Conservation (phyloP, 495 filamentous ascomycete species). For the Bacidia rubella region DNA sequence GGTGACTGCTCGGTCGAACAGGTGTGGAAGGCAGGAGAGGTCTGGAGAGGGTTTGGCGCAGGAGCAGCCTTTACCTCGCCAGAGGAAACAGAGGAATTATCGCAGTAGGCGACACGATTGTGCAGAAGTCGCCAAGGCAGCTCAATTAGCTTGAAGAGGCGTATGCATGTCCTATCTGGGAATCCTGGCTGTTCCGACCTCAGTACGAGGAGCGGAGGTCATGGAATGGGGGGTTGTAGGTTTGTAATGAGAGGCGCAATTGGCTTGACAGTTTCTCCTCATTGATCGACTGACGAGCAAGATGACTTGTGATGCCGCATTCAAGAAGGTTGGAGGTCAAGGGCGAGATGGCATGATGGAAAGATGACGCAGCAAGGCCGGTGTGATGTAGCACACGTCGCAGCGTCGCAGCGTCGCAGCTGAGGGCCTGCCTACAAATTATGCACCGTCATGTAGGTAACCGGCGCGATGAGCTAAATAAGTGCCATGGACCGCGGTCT, state of each 20-base stretch:
- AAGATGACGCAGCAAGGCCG: neutral
- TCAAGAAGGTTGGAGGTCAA: neutral
- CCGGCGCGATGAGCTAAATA: neutral
- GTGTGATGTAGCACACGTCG: neutral
- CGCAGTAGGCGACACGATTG: neutral
- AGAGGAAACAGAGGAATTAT: neutral
- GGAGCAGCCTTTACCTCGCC: neutral
- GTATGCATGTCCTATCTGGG: conserved; percentile 5
- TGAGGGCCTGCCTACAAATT: neutral
- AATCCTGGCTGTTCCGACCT: neutral
- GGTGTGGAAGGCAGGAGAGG: too few species aligned
- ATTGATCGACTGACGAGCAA: too few species aligned
- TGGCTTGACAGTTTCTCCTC: too few species aligned
- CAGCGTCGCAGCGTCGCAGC: neutral
- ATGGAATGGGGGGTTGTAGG: neutral
- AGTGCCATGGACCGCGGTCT: neutral
- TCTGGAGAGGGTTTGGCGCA: too few species aligned
- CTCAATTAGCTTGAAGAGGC: neutral
- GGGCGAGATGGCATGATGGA: neutral
- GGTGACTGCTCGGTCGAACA: too few species aligned
- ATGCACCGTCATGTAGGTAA: neutral
- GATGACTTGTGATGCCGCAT: too few species aligned
- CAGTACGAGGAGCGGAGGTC: neutral
- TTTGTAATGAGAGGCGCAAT: too few species aligned
- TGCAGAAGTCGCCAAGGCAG: neutral